These are phyloP conservation scores for Lichtheimia corymbifera DNA, from an alignment of 371 early-diverging fungal species.

Conservation along the genomic window DNA sequence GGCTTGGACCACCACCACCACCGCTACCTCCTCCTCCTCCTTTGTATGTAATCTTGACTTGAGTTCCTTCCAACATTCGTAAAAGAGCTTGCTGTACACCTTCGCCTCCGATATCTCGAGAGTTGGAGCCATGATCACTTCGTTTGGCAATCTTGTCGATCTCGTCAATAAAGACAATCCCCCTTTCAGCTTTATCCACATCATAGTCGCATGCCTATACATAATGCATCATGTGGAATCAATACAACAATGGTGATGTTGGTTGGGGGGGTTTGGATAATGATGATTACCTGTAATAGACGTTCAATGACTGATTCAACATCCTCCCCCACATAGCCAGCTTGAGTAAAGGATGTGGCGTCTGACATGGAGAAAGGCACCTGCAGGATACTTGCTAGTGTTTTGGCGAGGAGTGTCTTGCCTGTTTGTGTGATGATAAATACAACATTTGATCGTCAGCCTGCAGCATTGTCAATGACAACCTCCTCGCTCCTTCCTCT, in stretches of 20 bases:
- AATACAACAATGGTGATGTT: not conserved
- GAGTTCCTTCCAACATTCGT: conserved; percentile 82
- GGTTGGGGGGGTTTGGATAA: not conserved
- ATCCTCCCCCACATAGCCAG: conserved; percentile 95
- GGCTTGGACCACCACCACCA: conserved; percentile 26
- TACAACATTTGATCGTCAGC: not conserved
- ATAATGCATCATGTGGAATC: not conserved
- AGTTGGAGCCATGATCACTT: conserved; percentile 39
- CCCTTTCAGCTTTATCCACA: conserved; percentile 82
- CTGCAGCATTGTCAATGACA: not conserved
- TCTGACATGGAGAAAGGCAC: conserved; percentile 94
- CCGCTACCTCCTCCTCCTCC: conserved; percentile 37
- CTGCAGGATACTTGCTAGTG: conserved; percentile 81
- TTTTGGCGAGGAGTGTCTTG: conserved; percentile 85
- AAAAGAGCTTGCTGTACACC: conserved; percentile 89
- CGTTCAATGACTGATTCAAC: conserved; percentile 87
- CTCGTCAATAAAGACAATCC: conserved; percentile 94
- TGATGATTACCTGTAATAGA: conserved; percentile 71
- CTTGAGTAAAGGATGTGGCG: conserved; percentile 91
- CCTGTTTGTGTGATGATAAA: conserved; percentile 32
- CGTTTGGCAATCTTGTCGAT: conserved; percentile 87
- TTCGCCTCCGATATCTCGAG: conserved; percentile 93
- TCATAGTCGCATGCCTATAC: conserved; percentile 80
- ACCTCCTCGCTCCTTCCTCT: conserved; percentile 5
- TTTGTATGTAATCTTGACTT: conserved; percentile 76